phyloP scores from a whole-genome alignment of 2,329 filamentous ascomycete genomes.

The Aspergillus felis region DNA sequence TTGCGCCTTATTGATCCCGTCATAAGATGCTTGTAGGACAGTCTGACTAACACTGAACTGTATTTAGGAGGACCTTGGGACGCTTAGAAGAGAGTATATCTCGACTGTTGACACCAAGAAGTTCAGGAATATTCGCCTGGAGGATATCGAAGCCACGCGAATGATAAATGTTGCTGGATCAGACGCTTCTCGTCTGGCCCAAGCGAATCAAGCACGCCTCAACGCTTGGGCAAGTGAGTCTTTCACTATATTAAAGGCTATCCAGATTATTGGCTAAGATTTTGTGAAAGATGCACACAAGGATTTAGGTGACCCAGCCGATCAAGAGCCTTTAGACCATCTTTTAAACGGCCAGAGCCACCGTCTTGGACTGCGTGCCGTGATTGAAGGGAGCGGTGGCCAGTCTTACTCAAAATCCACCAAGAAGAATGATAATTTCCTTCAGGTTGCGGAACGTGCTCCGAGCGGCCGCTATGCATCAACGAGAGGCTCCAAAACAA shows the following conservation, averaged over 20 bases:
- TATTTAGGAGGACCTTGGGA: conserved; percentile 36
- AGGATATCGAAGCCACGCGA: conserved; percentile 27
- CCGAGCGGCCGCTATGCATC: not conserved
- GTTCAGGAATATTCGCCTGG: conserved; percentile 9
- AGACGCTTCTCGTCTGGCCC: conserved; percentile 22
- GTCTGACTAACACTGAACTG: not conserved
- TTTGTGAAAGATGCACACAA: conserved; percentile 26
- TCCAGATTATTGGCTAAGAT: conserved; percentile 7
- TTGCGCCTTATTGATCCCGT: not conserved
- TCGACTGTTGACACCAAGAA: conserved; percentile 27
- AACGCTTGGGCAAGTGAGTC: conserved; percentile 33
- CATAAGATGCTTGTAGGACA: not conserved
- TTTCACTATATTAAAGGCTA: not conserved
- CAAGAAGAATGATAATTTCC: conserved; percentile 2
- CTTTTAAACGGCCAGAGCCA: conserved; percentile 39
- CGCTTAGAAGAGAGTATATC: conserved; percentile 32
- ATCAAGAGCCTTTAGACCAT: conserved; percentile 27
- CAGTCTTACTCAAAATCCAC: conserved; percentile 8
- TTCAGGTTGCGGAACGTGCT: not conserved
- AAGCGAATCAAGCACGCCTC: conserved; percentile 23
- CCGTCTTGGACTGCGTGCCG: conserved; percentile 25
- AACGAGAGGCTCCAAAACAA: conserved; percentile 1
- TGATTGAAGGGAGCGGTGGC: conserved; percentile 15
- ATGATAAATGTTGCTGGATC: conserved; percentile 29
- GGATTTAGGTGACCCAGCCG: conserved; percentile 25